Evolutionary conservation across 1,284 basidiomycete species (phyloP), one percentile per base, ranked within the genome.

Genomic region (Fistulinella staudtii): DNA sequence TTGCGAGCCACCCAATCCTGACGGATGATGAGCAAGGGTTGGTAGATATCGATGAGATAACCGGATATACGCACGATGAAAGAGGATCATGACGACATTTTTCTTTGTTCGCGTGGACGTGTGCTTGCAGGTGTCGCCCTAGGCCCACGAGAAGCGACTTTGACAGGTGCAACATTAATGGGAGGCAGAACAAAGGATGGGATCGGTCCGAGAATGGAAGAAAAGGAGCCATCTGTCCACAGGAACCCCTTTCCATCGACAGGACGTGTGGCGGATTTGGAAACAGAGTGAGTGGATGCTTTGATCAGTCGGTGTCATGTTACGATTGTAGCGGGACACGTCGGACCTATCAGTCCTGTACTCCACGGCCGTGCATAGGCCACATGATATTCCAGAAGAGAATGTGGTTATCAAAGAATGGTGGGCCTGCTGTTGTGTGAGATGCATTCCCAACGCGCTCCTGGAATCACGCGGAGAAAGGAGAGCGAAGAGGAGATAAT

Each of bases 241-340:
- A 59, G 43, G 33, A 49, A 43, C 43, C 56, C 45, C 45, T 61
- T 59, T 57, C 44, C 34, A 46, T 37, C n/a, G 42, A 45, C 39
- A 39, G 6, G 41, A 46, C 43, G 29, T 11, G 15, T 4, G 4
- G 41, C 53, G 40, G 37, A 61, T 59, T 44, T 46, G 42, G 55
- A 1, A 54, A 39, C 27, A 8, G 13, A 36, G 9, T 36, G 18
- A 10, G 17, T 33, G 27, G 51, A 42, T 11, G 40, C 23, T n/a
- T n/a, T n/a, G n/a, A n/a, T n/a, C n/a, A n/a, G n/a, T n/a, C n/a
- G n/a, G 45, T 33, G 31, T 29, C 27, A 29, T 29, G 27, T 7
- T 25, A 9, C 14, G 14, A 4, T 29, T 29, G 27, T 5, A 13
- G 9, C 5, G 1, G n/a, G n/a, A n/a, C n/a, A n/a, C n/a, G n/a